Base-by-base conservation (phyloP, 176 grass and related monocot species). In the Zizania latifolia region DNA sequence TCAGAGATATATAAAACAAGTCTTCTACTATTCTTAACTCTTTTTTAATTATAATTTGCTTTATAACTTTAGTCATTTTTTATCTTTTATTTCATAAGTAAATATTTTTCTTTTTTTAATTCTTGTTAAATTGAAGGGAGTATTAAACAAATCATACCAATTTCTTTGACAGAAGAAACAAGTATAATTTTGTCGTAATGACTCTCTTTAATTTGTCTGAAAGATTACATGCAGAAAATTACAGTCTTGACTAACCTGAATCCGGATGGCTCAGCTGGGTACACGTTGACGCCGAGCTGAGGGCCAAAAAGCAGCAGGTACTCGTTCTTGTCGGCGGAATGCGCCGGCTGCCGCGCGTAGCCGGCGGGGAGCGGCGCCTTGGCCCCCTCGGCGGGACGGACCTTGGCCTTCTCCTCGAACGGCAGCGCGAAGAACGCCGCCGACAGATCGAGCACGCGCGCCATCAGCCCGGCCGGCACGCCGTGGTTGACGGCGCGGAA, bases 401-500 rank as follows among this genome's bases (percentile, higher is more conserved):
- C 37, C 48, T 73, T 83, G 46, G 67, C 50, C 67, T 83, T 87
- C 38, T 73, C 79, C 32, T 78, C 79, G 21, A 83, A 67, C 19
- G 79, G 79, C 17, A 78, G 79, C 14, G 79, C 74, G 38, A 83
- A 83, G 74, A 87, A 83, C 14, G 60, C 57, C 0, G 33, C 68
- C 24, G 67, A 83, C 38, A 79, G 80, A 39, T 74, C 33, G 23
- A 87, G 67, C 13, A 24, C 50, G 48, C 38, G 80, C n/a, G 74
- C 17, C 67, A 83, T 67, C 39, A 79, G 68, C 32, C 79, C 31
- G 4, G 3, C 0, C 68, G 61, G 45, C 59, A 88, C 21, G 31
- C 67, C 79, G 68, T 79, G 86, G 86, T 88, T 88, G 24, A 88
- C 60, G 32, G 48, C 43, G 61, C 86, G 73, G 74, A 88, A 88